Evolutionary conservation across 306 rosid species (phyloP).

Genomic region (Arachis stenosperma): DNA sequence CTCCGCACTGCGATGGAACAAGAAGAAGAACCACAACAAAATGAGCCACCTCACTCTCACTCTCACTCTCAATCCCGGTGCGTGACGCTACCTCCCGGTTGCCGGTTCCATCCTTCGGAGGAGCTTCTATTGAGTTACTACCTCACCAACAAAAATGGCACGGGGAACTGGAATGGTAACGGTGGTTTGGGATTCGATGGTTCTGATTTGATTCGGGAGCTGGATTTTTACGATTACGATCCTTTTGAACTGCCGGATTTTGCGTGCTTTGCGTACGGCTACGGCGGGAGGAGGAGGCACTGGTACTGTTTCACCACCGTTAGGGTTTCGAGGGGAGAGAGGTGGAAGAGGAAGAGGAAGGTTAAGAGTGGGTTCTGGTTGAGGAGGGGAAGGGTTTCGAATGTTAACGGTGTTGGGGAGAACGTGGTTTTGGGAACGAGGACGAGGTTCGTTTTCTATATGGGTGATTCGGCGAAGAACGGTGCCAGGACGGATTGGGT

Average conservation of each 20-base stretch:
- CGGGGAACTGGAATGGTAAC: background rate
- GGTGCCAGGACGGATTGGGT: conserved; percentile 56
- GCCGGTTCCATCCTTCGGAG: conserved; percentile 64
- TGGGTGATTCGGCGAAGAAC: conserved; percentile 45
- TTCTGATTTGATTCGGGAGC: conserved; percentile 55
- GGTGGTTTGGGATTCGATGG: conserved; percentile 33
- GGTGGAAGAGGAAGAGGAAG: conserved; percentile 40
- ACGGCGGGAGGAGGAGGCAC: conserved; percentile 55
- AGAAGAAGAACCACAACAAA: conserved; percentile 22
- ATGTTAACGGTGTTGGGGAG: conserved; percentile 39
- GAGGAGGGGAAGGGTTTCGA: conserved; percentile 51
- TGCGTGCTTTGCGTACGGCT: conserved; percentile 57
- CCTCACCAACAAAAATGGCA: conserved; percentile 50
- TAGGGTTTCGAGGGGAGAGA: conserved; percentile 45
- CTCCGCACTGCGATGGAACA: background rate
- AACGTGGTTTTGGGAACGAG: conserved; percentile 56
- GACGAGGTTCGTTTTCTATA: conserved; percentile 55
- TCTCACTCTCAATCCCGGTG: background rate
- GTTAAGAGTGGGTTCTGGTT: conserved; percentile 69
- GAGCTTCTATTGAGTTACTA: conserved; percentile 61
- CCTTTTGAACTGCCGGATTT: conserved; percentile 59
- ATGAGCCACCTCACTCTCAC: conserved; percentile 9
- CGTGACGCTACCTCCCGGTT: conserved; percentile 57
- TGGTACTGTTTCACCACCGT: conserved; percentile 60
- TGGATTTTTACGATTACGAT: conserved; percentile 50